phyloP scores from a whole-genome alignment of 495 filamentous ascomycete genomes.

The Aspergillus biplanus region DNA sequence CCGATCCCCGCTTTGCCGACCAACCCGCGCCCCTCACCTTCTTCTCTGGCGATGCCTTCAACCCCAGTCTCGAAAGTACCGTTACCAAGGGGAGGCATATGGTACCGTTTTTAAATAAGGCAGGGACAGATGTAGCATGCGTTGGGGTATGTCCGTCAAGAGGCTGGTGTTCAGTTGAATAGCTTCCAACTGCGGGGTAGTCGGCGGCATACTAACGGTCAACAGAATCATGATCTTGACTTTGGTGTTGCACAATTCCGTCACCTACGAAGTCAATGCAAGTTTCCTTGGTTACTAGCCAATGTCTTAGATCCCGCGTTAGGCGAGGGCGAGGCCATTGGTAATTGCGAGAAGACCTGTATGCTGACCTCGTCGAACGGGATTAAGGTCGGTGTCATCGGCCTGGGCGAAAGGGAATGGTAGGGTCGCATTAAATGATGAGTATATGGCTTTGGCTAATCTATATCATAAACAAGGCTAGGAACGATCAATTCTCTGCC shows the following conservation, averaged over 20 bases:
- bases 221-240: conserved; percentile 86
- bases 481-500: conserved; percentile 86
- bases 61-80: conserved; percentile 82
- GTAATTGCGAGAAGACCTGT: conserved; percentile 66
- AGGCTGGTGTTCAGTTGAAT: conserved; percentile 4
- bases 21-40: conserved; percentile 73
- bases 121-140: conserved; percentile 74
- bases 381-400: conserved; percentile 83
- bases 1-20: conserved; percentile 55
- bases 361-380: conserved; percentile 81
- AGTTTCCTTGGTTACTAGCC: conserved; percentile 87
- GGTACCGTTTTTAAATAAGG: conserved; percentile 82
- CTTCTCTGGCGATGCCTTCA: conserved; percentile 92
- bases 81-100: conserved; percentile 90
- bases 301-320: conserved; percentile 82
- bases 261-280: conserved; percentile 71
- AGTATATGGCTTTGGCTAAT: not conserved
- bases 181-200: conserved; percentile 1
- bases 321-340: conserved; percentile 68
- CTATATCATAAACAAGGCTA: conserved; percentile 54
- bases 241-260: conserved; percentile 84
- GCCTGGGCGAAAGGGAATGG: conserved; percentile 77
- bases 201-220: conserved; percentile 13
- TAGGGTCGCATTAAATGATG: conserved; percentile 24
- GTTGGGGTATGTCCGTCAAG: conserved; percentile 64